Evolutionary conservation across 75 land plant genomes (phyloP).

Genomic region (Azolla pinnata): DNA sequence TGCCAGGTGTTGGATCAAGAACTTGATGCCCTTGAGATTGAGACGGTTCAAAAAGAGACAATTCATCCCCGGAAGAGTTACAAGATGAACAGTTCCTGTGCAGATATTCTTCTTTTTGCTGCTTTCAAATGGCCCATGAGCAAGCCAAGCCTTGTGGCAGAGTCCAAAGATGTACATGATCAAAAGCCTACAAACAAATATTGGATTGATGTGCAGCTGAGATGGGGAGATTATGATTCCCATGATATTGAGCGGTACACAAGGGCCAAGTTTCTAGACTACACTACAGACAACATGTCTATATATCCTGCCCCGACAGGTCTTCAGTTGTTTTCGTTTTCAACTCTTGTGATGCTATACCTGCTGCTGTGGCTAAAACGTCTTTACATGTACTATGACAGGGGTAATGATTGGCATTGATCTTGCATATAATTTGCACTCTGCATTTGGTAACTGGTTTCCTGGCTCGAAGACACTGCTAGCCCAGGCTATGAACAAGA

Average conservation of each 20-base stretch:
- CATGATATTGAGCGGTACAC: slow-evolving; percentile 99
- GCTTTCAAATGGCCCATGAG: slow-evolving; percentile 99
- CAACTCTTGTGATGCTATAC: not conserved
- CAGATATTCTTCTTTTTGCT: slow-evolving; percentile 99
- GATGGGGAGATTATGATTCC: slow-evolving; percentile 99
- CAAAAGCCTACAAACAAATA: slow-evolving; percentile 98
- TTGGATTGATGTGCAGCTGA: slow-evolving; percentile 98
- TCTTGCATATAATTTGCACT: slow-evolving; percentile 91
- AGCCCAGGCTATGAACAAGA: slow-evolving; percentile 98
- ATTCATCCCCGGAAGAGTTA: slow-evolving; percentile 99
- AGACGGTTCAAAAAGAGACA: slow-evolving; percentile 99
- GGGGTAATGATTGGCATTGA: slow-evolving; percentile 98
- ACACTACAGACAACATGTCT: slow-evolving; percentile 99
- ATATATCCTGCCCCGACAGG: slow-evolving; percentile 99
- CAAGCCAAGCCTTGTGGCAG: slow-evolving; percentile 98
- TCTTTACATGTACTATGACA: slow-evolving; percentile 10
- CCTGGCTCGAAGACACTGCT: slow-evolving; percentile 96
- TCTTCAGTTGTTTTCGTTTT: slow-evolving; percentile 13
- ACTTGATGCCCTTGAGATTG: slow-evolving; percentile 98
- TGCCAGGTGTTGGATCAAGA: slow-evolving; percentile 99
- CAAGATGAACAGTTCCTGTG: slow-evolving; percentile 99
- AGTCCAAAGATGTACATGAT: slow-evolving; percentile 95
- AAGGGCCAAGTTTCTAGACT: slow-evolving; percentile 95
- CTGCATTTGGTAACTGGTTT: slow-evolving; percentile 99
- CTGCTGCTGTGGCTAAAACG: not conserved